Percentiles rank a stretch among this genome's conserved stretches.
Conservation (phyloP, 2,329 filamentous ascomycete genomes). For the Phaeomoniella chlamydospora region DNA sequence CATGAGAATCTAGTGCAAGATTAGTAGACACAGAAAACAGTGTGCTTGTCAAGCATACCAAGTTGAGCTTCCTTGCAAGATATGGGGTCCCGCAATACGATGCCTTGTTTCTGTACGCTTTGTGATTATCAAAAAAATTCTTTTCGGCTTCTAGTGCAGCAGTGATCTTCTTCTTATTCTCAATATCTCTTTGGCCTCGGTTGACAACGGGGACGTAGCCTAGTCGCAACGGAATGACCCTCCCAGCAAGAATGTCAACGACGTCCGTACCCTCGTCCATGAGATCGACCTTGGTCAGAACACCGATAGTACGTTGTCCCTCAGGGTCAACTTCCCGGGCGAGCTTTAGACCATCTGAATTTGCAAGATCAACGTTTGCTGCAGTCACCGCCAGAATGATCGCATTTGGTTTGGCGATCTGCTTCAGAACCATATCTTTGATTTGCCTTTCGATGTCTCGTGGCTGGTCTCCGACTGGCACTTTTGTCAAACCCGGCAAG, state of each 20-base stretch:
- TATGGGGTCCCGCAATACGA: constrained; percentile 98
- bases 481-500: constrained; percentile 89
- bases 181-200: constrained; percentile 92
- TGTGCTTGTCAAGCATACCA: no score
- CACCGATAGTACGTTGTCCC: constrained; percentile 94
- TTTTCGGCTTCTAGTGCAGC: constrained; percentile 86
- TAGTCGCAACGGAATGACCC: constrained; percentile 86
- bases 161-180: constrained; percentile 91
- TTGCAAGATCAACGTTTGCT: constrained; percentile 94
- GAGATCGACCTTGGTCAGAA: constrained; percentile 94
- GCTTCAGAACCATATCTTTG: constrained; percentile 94
- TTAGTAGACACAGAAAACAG: constrained; percentile 13
- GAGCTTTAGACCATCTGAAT: constrained; percentile 93
- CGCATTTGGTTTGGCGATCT: constrained; percentile 95
- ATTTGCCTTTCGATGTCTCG: constrained; percentile 96
- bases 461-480: constrained; percentile 90
- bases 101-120: constrained; percentile 96
- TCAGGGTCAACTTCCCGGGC: constrained; percentile 94
- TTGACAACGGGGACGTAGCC: constrained; percentile 98
- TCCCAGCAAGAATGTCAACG: constrained; percentile 92
- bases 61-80: constrained; percentile 86
- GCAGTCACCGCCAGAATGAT: constrained; percentile 95
- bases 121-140: constrained; percentile 96
- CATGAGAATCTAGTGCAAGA: constrained; percentile 62
- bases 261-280: constrained; percentile 99